These are phyloP conservation scores for Stemphylium vesicarium DNA, from an alignment of 2,329 filamentous ascomycete genomes.

Conservation along the genomic window DNA sequence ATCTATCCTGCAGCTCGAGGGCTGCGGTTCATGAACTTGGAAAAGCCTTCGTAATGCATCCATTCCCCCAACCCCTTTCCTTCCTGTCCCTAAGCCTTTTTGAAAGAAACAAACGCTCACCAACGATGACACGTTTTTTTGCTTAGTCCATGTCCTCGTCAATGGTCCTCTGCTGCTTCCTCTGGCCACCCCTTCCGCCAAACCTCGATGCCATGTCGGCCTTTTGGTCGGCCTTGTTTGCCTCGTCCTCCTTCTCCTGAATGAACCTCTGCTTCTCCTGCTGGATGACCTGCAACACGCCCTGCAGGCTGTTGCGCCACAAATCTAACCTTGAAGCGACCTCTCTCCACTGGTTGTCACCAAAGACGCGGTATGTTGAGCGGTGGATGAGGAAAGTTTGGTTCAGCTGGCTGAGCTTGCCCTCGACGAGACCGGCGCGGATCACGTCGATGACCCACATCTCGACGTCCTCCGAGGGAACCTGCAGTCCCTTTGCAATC, in stretches of 20 bases:
- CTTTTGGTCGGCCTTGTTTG: slow-evolving; percentile 74
- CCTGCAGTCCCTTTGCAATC: slow-evolving; percentile 84
- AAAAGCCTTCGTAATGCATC: slow-evolving; percentile 39
- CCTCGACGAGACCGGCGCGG: slow-evolving; percentile 92
- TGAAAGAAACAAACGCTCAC: slow-evolving; percentile 25
- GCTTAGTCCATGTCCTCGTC: slow-evolving; percentile 47
- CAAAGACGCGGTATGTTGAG: slow-evolving; percentile 94
- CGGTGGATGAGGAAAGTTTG: slow-evolving; percentile 94
- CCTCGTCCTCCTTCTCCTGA: slow-evolving; percentile 77
- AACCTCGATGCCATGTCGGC: slow-evolving; percentile 47
- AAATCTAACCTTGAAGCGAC: slow-evolving; percentile 88
- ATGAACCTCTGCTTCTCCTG: slow-evolving; percentile 81
- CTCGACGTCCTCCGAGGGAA: slow-evolving; percentile 85
- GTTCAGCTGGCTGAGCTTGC: slow-evolving; percentile 91
- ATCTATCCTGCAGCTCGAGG: slow-evolving; percentile 42
- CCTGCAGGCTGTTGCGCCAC: slow-evolving; percentile 82
- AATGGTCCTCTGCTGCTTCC: slow-evolving; percentile 42
- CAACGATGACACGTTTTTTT: slow-evolving; percentile 4
- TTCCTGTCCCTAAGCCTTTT: slow-evolving; percentile 23
- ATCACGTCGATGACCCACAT: slow-evolving; percentile 99
- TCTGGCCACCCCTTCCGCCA: slow-evolving; percentile 29
- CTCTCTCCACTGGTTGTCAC: slow-evolving; percentile 97
- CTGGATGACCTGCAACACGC: slow-evolving; percentile 78
- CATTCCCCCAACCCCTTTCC: slow-evolving; percentile 6
- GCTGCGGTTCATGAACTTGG: slow-evolving; percentile 36